Base-by-base conservation (phyloP, 805 yeast genomes). In the Kodamaea neixiangensis region DNA sequence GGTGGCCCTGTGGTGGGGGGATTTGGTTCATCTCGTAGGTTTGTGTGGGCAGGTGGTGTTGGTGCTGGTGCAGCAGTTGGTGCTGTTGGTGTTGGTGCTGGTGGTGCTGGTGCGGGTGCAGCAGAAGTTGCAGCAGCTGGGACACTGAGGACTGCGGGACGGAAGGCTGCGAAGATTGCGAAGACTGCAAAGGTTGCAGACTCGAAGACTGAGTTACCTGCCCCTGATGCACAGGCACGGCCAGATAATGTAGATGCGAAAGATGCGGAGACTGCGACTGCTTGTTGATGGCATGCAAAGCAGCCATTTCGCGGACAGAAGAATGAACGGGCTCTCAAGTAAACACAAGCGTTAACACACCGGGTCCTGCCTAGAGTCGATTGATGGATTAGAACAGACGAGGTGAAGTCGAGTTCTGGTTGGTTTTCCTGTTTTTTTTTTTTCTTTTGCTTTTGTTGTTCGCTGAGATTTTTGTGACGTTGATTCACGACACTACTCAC, bases 1-100 rank as follows among this genome's bases (percentile, higher is more conserved):
- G 45, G 7, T 44, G 49, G 44, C 44, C 48, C n/a, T 43, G 50
- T 17, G 46, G 43, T 22, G 46, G 43, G 20, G 50, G 45, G 9
- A 43, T 35, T 20, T 47, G 50, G 41, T 47, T 44, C 52, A 50
- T 53, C 17, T 53, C 57, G 54, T 44, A 47, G 5, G 21, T 44
- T 20, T 17, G 37, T 13, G 19, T 42, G 35, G n/a, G 21, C 45
- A 7, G 35, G 45, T 31, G 45, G 15, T 40, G 40, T 40, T 37
- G 44, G 5, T 14, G 45, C 7, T 39, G 44, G 21, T 20, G 33
- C 6, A 39, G 44, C 31, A 29, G 44, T 10, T 33, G 39, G 4
- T 29, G 49, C 22, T 18, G 44, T 7, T 15, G 44, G 11, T 39
- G 48, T 19, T 39, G 41, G 21, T 25, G 48, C 17, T 35, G 43